Conservation (phyloP, 768 basidiomycete species). For the Kwoniella europaea region DNA sequence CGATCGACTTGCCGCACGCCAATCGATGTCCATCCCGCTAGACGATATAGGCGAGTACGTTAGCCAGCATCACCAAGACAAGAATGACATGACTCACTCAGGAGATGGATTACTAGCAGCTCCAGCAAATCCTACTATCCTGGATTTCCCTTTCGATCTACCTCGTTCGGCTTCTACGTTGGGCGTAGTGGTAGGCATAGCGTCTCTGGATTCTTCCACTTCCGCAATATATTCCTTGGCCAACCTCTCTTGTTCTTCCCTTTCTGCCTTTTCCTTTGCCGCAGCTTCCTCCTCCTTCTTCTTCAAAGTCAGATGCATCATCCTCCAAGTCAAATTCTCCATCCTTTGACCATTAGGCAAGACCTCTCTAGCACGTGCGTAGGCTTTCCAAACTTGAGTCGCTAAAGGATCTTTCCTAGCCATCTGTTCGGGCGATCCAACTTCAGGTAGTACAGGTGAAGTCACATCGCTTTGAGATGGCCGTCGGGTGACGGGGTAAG, state of each 20-base stretch:
- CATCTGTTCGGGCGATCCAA: conserved; percentile 38
- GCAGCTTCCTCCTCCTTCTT: conserved; percentile 62
- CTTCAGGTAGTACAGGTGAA: conserved; percentile 37
- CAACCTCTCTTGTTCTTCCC: conserved; percentile 26
- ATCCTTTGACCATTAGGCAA: conserved; percentile 91
- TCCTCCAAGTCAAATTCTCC: conserved; percentile 97
- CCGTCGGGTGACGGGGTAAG: conserved; percentile 34
- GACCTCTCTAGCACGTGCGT: conserved; percentile 82
- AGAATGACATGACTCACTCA: conserved; percentile 58
- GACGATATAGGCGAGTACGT: not conserved
- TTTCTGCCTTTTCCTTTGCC: conserved; percentile 20
- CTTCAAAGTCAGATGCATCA: conserved; percentile 95
- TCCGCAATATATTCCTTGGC: conserved; percentile 22
- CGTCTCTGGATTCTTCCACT: conserved; percentile 37
- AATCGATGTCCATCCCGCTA: conserved; percentile 54
- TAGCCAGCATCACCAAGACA: not conserved
- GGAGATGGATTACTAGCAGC: conserved; percentile 61
- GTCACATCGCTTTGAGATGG: conserved; percentile 36
- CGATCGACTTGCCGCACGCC: conserved; percentile 72
- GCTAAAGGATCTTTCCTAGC: conserved; percentile 81
- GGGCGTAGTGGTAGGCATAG: conserved; percentile 9
- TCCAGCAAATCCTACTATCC: conserved; percentile 54
- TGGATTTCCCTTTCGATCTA: conserved; percentile 54
- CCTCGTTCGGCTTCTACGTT: conserved; percentile 56
- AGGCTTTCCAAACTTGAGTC: conserved; percentile 97